Evolutionary conservation across 1,284 basidiomycete species (phyloP), one percentile per base, ranked within the genome.

Genomic region (Sanguinoderma infundibulare): DNA sequence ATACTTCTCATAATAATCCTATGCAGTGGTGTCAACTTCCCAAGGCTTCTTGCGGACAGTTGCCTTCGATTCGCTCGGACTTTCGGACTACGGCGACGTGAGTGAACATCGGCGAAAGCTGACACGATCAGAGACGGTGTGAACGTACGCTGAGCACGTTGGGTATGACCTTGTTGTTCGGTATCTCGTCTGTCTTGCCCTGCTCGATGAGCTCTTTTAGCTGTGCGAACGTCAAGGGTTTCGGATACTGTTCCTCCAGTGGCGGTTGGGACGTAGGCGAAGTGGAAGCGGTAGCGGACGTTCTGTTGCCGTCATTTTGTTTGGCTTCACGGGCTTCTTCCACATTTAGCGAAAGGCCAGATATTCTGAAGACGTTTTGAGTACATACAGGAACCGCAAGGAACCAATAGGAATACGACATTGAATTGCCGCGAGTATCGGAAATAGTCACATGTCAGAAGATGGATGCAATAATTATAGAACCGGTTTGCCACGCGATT

Each of bases 81-180:
- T 62, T 34, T 76, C 79, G 12, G 81, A 78, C 87, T 88, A 61
- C 4, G 9, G 7, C n/a, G 49, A 34, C 4, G 35, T 14, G 24
- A 35, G 61, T 61, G 55, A 28, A 35, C 3, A n/a, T 32, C 6
- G 32, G 46, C 17, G 15, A 17, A 49, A 7, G 7, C 26, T 12
- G 6, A 17, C 17, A 5, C n/a, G 49, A 34, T 4, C n/a, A 40
- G 42, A 50, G 49, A 36, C n/a, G n/a, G n/a, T n/a, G 17, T 10
- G 17, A 7, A 76, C 85, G 57, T 69, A 91, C 90, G 73, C 87
- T 89, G 35, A 92, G 68, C 2, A 74, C 76, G 35, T 87, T 79
- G 0, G 88, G 84, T 53, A 93, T 90, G 46, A 79, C 61, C 62
- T 87, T 89, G 71, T 92, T 93, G 68, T 92, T 90, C 1, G 91